These are phyloP conservation scores for Fusarium sarcochroum DNA, from an alignment of 2,329 filamentous ascomycete species.

Conservation along the genomic window DNA sequence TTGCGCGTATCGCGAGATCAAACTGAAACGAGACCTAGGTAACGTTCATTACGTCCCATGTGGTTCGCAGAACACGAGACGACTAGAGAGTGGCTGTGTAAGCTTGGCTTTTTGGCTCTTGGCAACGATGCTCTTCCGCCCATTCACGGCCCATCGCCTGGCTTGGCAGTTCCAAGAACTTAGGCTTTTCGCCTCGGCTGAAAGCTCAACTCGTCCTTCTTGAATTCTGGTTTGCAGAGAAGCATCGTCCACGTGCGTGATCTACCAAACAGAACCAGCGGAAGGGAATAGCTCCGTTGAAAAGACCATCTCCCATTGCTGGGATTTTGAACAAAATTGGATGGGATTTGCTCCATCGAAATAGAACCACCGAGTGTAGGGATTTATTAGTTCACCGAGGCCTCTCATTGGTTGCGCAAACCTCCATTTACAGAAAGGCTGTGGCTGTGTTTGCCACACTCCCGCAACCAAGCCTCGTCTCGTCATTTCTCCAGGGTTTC, in stretches of 20 bases:
- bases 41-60: conserved; percentile 24
- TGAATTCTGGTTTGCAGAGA: conserved; percentile 27
- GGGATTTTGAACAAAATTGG: conserved; percentile 11
- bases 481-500: conserved; percentile 28
- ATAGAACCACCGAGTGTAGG: conserved; percentile 26
- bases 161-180: conserved; percentile 33
- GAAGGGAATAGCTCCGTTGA: conserved; percentile 22
- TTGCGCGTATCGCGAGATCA: conserved; percentile 2
- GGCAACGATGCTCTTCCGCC: conserved; percentile 11
- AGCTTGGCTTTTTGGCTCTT: conserved; percentile 27
- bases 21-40: conserved; percentile 30
- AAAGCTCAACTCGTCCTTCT: background rate
- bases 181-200: conserved; percentile 28
- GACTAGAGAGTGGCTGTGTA: conserved; percentile 42
- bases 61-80: conserved; percentile 40
- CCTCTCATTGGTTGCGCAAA: conserved; percentile 22
- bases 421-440: conserved; percentile 5
- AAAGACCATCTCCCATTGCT: conserved; percentile 18
- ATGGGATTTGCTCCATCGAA: conserved; percentile 34
- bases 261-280: conserved; percentile 26
- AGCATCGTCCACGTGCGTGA: conserved; percentile 5
- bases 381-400: background rate
- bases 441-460: conserved; percentile 49
- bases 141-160: conserved; percentile 22
- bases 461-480: conserved; percentile 35